Conservation (phyloP, 345 rosid species). For the Eucalyptus marginata region DNA sequence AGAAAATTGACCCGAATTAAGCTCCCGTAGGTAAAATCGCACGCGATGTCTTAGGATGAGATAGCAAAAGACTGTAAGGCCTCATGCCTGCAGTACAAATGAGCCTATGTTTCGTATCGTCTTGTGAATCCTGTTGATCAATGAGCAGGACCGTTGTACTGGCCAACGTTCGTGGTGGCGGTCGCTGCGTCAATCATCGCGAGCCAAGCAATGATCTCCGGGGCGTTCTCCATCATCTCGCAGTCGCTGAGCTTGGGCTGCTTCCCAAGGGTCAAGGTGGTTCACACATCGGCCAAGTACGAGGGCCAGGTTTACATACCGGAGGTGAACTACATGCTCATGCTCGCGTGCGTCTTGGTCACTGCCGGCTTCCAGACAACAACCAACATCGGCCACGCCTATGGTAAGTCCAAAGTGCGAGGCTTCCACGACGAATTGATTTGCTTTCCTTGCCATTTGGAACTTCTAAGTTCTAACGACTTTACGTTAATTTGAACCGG, state of each 20-base stretch:
- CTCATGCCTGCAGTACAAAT: neutral
- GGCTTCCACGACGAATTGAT: neutral
- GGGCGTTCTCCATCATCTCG: constrained; percentile 48
- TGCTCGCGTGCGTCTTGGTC: constrained; percentile 58
- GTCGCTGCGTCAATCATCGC: constrained; percentile 75
- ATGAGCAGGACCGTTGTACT: constrained; percentile 42
- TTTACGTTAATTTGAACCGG: neutral
- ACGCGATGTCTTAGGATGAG: neutral
- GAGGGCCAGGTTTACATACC: constrained; percentile 86
- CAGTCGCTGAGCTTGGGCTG: constrained; percentile 60
- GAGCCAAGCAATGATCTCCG: constrained; percentile 86
- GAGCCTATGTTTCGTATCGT: neutral
- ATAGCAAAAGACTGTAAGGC: neutral
- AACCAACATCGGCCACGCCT: constrained; percentile 59
- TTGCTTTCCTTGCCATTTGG: neutral
- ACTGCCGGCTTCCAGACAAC: constrained; percentile 38
- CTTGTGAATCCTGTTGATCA: neutral
- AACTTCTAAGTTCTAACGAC: neutral
- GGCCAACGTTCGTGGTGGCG: constrained; percentile 75
- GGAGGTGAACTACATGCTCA: constrained; percentile 68
- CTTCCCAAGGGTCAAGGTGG: constrained; percentile 72
- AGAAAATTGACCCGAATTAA: neutral
- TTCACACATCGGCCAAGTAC: constrained; percentile 64
- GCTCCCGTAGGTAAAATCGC: neutral
- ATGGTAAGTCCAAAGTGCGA: constrained; percentile 21